Evolutionary conservation across 129 eudicot genomes (phyloP), one percentile per base, ranked within the genome.

Genomic region (Glebionis coronaria): DNA sequence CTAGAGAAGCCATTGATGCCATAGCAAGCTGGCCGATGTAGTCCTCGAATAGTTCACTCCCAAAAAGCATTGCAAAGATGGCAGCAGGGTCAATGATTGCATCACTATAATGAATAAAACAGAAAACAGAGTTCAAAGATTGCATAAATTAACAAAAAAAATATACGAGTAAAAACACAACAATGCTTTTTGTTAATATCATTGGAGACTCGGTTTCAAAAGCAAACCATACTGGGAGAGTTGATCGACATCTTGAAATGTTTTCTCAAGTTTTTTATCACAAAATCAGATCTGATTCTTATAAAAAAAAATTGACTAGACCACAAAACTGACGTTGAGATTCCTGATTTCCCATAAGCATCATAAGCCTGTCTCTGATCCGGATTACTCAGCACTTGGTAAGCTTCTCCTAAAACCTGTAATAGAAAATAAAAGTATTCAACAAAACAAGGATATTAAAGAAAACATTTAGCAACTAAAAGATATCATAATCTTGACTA

Each of bases 1-100:
- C 97, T 80, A 88, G 23, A 23, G 99, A 93, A 77, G 99, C 99
- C 95, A 93, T 88, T 60, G 98, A 93, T 72, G 98, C 98, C 97
- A 93, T 89, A 16, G 99, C 97, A 59, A 89, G 90, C 78, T 93
- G 95, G 54, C 99, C 97, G 47, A 93, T 89, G 80, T 93, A 89
- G 65, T 93, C 99, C 78, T 93, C 97, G 68, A 93, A 93, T 65
- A 88, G 84, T 77, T 93, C 98, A 75, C 97, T 93, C 76, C 99
- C 99, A 52, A 93, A 93, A 67, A 93, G 97, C 97, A 93, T 88
- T 5, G 99, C 97, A 82, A 93, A 93, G n/a, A 88, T 89, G 61
- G 99, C 95, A 56, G 97, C 98, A 70, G 97, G 97, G 56, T 93
- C 99, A 56, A 93, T 86, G 69, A 88, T 93, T 28, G 92, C 84